A percentile compares a stretch with the other conserved stretches of the same genome.
Conservation (phyloP, 2,329 filamentous ascomycete genomes). For the Trichoderma polysporum region DNA sequence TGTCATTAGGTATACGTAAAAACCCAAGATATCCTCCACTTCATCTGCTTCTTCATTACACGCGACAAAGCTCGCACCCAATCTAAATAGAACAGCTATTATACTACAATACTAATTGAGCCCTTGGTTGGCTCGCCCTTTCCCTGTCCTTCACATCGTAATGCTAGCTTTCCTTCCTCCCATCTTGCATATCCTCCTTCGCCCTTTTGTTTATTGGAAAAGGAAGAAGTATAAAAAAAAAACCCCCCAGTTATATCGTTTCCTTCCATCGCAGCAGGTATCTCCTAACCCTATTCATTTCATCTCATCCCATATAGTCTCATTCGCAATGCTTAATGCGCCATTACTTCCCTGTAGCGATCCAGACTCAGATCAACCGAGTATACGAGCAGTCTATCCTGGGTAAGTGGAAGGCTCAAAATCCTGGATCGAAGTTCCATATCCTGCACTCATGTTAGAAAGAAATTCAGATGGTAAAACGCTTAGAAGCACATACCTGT, state of each 20-base stretch:
- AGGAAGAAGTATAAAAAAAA: not conserved
- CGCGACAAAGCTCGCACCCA: not conserved
- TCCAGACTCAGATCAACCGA: constrained; percentile 67
- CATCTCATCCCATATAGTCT: not conserved
- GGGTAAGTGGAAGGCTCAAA: constrained; percentile 64
- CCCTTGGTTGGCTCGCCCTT: not conserved
- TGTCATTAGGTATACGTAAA: not conserved
- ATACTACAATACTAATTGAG: constrained; percentile 17
- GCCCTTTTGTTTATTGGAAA: not conserved
- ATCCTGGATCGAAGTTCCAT: constrained; percentile 44
- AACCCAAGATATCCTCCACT: not conserved
- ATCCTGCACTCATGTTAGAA: constrained; percentile 30
- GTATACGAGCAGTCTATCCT: constrained; percentile 70
- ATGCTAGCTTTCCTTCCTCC: not conserved
- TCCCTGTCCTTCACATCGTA: not conserved
- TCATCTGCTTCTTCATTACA: constrained; percentile 9
- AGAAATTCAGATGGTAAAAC: not conserved
- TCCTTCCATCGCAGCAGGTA: constrained; percentile 1
- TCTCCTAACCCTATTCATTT: not conserved
- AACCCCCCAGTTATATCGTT: not conserved
- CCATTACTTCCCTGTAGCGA: constrained; percentile 67
- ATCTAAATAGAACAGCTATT: constrained; percentile 8
- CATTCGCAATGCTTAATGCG: constrained; percentile 31
- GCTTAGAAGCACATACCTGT: constrained; percentile 47
- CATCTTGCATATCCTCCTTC: not conserved